Conservation (phyloP, 73 alveolate species). For the Tetrahymena elliotti region DNA sequence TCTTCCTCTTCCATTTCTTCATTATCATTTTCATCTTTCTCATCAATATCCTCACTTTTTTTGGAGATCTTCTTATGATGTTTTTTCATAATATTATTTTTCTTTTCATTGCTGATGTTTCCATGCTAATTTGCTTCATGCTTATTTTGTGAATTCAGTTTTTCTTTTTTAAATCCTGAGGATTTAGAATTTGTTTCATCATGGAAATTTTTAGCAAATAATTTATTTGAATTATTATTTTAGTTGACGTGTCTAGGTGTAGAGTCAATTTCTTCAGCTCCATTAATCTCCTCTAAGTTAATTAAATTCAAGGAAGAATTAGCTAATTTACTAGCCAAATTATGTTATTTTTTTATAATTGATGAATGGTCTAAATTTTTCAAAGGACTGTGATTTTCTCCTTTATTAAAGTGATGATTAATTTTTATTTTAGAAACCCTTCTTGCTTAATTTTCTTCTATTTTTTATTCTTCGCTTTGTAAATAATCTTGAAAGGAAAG, state of each 20-base stretch:
- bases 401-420: neutral
- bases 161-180: neutral
- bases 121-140: neutral
- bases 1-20: neutral
- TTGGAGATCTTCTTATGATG: neutral
- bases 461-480: neutral
- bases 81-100: neutral
- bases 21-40: neutral
- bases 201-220: neutral
- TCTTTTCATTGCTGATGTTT: neutral
- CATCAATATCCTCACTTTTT: neutral
- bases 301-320: neutral
- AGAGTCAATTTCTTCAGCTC: neutral
- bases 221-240: neutral
- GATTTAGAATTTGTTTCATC: neutral
- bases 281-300: neutral
- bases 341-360: too few species aligned
- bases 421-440: neutral
- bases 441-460: neutral
- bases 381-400: neutral
- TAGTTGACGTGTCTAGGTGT: neutral
- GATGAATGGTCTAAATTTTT: neutral
- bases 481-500: neutral
- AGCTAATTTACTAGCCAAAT: neutral
- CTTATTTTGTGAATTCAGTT: neutral